A percentile compares a stretch with the other conserved stretches of the same genome.
Evolutionary conservation across 2,329 filamentous ascomycete genomes (phyloP).

Genomic region (Didymella pomorum): DNA sequence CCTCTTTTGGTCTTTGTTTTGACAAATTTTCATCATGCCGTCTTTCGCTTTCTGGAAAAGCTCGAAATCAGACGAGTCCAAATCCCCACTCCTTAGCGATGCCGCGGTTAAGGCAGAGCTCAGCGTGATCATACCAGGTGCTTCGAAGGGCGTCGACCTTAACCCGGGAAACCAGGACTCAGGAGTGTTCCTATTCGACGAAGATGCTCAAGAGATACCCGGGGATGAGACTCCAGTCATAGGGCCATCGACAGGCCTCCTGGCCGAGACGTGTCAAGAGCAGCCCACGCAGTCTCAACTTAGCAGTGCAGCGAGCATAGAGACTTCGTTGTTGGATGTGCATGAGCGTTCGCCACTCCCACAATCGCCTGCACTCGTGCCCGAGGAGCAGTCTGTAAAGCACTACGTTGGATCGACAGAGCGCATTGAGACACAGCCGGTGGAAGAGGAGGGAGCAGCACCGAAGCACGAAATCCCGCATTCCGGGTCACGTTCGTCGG

Average conservation of each 20-base stretch:
- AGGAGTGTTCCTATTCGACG: conserved; percentile 31
- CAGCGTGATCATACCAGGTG: conserved; percentile 1
- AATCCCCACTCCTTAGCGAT: conserved; percentile 15
- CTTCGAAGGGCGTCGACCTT: conserved; percentile 20
- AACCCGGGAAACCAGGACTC: conserved; percentile 29
- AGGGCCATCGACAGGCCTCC: neutral
- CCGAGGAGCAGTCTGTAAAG: neutral
- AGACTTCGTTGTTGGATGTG: conserved; percentile 3
- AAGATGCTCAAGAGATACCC: conserved; percentile 19
- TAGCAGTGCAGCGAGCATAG: neutral
- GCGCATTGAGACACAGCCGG: neutral
- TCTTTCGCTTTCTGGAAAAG: conserved; percentile 36
- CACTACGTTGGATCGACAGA: too few species aligned
- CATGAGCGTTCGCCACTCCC: neutral
- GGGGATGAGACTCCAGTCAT: conserved; percentile 9
- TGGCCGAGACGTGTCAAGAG: neutral
- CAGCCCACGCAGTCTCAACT: neutral
- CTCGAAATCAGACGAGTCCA: conserved; percentile 23
- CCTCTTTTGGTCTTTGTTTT: conserved; percentile 4
- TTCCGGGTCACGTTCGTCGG: neutral
- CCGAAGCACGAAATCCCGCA: neutral
- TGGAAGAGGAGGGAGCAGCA: neutral
- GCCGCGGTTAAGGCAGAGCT: conserved; percentile 9
- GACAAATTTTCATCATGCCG: conserved; percentile 26
- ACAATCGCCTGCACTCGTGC: conserved; percentile 5